Conservation (phyloP, 305 asterid genomes). For the Fraxinus xanthoxyloides region DNA sequence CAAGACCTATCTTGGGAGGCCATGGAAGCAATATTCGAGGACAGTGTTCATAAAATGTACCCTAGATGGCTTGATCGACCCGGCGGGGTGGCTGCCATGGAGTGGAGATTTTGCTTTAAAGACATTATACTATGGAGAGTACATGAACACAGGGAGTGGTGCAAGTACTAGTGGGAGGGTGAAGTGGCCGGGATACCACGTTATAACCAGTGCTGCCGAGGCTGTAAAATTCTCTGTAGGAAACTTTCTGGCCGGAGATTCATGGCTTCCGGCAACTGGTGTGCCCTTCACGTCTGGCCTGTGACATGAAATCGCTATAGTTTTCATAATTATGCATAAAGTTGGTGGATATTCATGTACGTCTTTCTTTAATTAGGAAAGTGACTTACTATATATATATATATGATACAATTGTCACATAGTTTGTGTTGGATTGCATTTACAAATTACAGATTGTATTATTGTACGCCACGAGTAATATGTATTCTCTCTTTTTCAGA, state of each 20-base stretch:
- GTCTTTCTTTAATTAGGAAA: background rate
- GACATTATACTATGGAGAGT: slow-evolving; percentile 48
- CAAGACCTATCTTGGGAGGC: slow-evolving; percentile 46
- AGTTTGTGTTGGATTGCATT: background rate
- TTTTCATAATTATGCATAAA: background rate
- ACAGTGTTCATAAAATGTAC: slow-evolving; percentile 36
- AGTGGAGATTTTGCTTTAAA: slow-evolving; percentile 33
- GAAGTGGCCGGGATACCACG: slow-evolving; percentile 46
- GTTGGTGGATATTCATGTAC: background rate
- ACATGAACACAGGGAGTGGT: slow-evolving; percentile 43
- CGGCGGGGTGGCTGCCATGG: slow-evolving; percentile 55
- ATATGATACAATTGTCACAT: background rate
- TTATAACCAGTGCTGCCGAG: slow-evolving; percentile 20
- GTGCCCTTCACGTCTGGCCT: slow-evolving; percentile 47
- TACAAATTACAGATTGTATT: background rate
- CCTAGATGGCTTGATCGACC: slow-evolving; percentile 38
- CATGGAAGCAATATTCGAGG: slow-evolving; percentile 44
- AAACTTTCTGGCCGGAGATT: slow-evolving; percentile 41
- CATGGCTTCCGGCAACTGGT: slow-evolving; percentile 43
- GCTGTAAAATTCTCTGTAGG: slow-evolving; percentile 44
- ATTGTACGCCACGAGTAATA: background rate
- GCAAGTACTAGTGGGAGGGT: slow-evolving; percentile 36
- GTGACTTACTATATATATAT: background rate
- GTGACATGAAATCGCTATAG: slow-evolving; percentile 17
- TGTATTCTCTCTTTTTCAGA: background rate